These are phyloP conservation scores for Fusarium pseudocircinatum DNA, from an alignment of 2,329 filamentous ascomycete genomes.

Conservation along the genomic window DNA sequence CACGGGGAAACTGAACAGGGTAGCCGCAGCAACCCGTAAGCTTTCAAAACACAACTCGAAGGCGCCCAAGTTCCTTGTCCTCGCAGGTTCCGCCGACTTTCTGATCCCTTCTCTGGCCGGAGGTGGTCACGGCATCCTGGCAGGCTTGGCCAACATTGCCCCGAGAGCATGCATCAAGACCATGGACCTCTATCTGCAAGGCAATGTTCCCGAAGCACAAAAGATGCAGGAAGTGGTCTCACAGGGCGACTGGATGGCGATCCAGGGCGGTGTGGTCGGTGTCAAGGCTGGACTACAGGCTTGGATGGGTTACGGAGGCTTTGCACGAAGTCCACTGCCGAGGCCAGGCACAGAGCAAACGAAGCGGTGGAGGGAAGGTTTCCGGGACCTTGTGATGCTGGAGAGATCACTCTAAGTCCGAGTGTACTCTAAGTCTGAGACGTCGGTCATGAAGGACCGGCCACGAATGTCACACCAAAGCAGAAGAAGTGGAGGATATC, in stretches of 20 bases:
- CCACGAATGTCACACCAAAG: conserved; percentile 21
- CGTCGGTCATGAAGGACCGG: conserved; percentile 6
- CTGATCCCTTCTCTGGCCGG: conserved; percentile 73
- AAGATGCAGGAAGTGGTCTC: conserved; percentile 72
- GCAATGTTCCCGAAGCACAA: conserved; percentile 67
- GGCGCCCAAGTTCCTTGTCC: conserved; percentile 67
- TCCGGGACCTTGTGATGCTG: conserved; percentile 60
- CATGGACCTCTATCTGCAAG: conserved; percentile 67
- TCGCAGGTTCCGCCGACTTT: conserved; percentile 79
- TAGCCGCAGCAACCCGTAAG: conserved; percentile 65
- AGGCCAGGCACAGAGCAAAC: conserved; percentile 60
- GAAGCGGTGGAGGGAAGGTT: conserved; percentile 64
- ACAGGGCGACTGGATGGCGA: conserved; percentile 76
- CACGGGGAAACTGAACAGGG: conserved; percentile 74
- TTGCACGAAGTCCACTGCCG: conserved; percentile 45
- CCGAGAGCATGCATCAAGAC: conserved; percentile 72
- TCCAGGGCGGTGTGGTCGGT: conserved; percentile 75
- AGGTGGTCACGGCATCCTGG: conserved; percentile 76
- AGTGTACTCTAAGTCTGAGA: conserved; percentile 44
- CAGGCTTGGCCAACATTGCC: conserved; percentile 76
- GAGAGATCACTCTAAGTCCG: conserved; percentile 58
- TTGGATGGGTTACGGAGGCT: conserved; percentile 75
- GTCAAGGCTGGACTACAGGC: conserved; percentile 74
- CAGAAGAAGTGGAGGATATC: conserved; percentile 1
- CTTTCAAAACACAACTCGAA: conserved; percentile 23